phyloP scores from a whole-genome alignment of 2,329 filamentous ascomycete genomes.

The Nothophaeocryptopus gaeumannii region DNA sequence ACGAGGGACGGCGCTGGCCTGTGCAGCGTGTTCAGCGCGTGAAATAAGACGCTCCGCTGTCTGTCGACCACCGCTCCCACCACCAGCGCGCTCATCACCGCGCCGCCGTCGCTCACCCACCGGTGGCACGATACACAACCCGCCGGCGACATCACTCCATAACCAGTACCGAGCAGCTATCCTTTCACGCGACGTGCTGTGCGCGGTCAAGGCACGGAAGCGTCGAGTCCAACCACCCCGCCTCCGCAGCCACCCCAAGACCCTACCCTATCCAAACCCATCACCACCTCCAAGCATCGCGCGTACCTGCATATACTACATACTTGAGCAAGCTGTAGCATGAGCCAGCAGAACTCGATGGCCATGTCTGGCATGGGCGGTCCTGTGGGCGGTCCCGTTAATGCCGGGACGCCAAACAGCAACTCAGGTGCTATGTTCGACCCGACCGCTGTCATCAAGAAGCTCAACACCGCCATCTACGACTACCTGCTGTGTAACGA shows the following conservation, averaged over 20 bases:
- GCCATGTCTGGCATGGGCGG: constrained; percentile 61
- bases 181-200: too few relatives aligned
- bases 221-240: neutral
- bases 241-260: neutral
- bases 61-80: too few relatives aligned
- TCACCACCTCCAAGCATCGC: neutral
- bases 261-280: neutral
- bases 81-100: too few relatives aligned
- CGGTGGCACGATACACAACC: too few relatives aligned
- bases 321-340: constrained; percentile 30
- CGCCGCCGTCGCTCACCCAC: too few relatives aligned
- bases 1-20: too few relatives aligned
- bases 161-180: too few relatives aligned
- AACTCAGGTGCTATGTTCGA: constrained; percentile 10
- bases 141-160: too few relatives aligned
- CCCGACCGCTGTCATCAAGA: constrained; percentile 52
- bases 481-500: constrained; percentile 85
- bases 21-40: too few relatives aligned
- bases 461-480: constrained; percentile 83
- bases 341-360: constrained; percentile 65
- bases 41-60: too few relatives aligned
- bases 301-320: too few relatives aligned
- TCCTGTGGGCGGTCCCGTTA: constrained; percentile 47
- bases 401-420: constrained; percentile 31
- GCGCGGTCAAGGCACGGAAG: too few relatives aligned